phyloP scores from a whole-genome alignment of 2,329 filamentous ascomycete genomes.

The Ophiostoma sp. region DNA sequence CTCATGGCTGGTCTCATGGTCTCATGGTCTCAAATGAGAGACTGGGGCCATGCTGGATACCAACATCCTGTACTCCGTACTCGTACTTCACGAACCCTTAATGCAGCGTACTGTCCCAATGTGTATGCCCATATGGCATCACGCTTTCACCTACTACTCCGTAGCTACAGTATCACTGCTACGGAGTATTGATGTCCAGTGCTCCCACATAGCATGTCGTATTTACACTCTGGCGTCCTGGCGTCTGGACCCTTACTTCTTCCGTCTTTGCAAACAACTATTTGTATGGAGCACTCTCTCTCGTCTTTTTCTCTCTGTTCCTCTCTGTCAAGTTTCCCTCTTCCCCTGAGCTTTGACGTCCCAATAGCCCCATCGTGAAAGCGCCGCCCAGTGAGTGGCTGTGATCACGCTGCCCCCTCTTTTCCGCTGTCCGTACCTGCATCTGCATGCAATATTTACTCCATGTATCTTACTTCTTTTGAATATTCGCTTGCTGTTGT shows the following conservation, averaged over 20 bases:
- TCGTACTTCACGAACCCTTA: too few relatives aligned
- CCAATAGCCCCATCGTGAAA: slow-evolving; percentile 1
- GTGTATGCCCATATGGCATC: background rate
- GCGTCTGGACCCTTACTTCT: slow-evolving; percentile 6
- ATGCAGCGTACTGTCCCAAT: too few relatives aligned
- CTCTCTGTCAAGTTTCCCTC: background rate
- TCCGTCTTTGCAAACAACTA: background rate
- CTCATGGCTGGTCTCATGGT: too few relatives aligned
- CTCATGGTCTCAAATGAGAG: too few relatives aligned
- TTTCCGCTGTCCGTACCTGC: background rate
- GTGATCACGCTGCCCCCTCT: background rate
- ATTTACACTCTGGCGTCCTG: slow-evolving; percentile 10
- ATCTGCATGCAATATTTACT: background rate
- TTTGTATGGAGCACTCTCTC: too few relatives aligned
- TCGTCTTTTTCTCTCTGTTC: too few relatives aligned
- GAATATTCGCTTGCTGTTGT: background rate
- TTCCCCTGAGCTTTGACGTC: slow-evolving; percentile 9
- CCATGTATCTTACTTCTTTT: background rate
- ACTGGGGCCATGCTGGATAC: too few relatives aligned
- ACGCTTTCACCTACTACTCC: background rate
- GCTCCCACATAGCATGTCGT: slow-evolving; percentile 6
- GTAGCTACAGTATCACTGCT: background rate
- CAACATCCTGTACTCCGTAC: too few relatives aligned
- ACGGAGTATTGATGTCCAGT: background rate
- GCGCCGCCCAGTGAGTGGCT: background rate